Base-by-base conservation (phyloP, 805 yeast species). In the Yamadazyma endophytica region DNA sequence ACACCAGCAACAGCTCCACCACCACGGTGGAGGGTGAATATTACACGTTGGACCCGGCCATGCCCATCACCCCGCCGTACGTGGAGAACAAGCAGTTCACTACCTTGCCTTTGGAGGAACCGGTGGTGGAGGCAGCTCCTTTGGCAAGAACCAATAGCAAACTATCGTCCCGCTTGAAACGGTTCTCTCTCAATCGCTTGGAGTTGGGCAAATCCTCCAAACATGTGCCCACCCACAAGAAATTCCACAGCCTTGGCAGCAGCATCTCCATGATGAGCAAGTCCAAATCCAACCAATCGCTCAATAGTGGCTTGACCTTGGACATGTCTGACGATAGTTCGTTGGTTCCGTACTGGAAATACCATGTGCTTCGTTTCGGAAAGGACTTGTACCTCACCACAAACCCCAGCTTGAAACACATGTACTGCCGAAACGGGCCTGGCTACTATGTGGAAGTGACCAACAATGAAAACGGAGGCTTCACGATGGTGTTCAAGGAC, bases 331-430 rank as follows among this genome's bases (percentile, higher is more conserved):
- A 6, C 16, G 13, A 16, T 11, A 11, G n/a, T 8, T 4, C 6
- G 8, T 6, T 6, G 26, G 26, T 7, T 14, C 67, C 64, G 12
- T 72, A 65, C 41, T 78, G 81, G 79, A 79, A 79, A 47, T 82
- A 80, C 45, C 88, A 82, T 47, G 58, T 79, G 4, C 48, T 76
- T 15, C 68, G 64, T 32, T 57, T 76, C 31, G 77, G 78, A 8
- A 66, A 63, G 23, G 78, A 73, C 42, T 55, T 77, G 28, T 79
- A 79, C 47, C 47, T 81, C 27, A 71, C 87, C 1, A 81, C 89
- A 0, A 81, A 77, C 43, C 88, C 88, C 0, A 78, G 76, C 14
- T 53, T 63, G 13, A 68, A 72, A 39, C 87, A 81, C 48, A 51
- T 73, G 21, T 71, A 68, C 40, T 72, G 82, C 32, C 58, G 82